Conservation (phyloP, 352 stramenopile species). For the Pythium plurisporium region DNA sequence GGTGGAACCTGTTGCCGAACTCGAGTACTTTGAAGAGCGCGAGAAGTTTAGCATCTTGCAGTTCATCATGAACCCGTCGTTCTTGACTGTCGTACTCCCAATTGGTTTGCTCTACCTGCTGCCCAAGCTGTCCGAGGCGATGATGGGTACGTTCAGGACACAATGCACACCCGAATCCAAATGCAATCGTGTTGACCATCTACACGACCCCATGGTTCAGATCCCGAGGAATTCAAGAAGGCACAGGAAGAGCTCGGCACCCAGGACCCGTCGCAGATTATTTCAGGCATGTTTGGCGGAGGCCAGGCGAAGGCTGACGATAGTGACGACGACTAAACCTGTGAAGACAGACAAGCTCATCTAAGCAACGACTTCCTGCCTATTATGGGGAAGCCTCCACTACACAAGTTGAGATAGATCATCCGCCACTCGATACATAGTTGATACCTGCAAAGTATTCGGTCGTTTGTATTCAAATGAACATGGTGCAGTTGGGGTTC, state of each 20-base stretch:
- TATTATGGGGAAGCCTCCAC: too few species aligned
- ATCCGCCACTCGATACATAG: neutral
- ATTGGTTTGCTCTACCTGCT: slow-evolving; percentile 77
- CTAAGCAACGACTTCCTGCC: slow-evolving; percentile 1
- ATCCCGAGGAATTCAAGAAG: slow-evolving; percentile 85
- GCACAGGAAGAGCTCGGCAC: slow-evolving; percentile 79
- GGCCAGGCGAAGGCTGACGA: slow-evolving; percentile 44
- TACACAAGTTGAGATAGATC: too few species aligned
- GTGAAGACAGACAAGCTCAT: neutral
- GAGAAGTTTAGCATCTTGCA: slow-evolving; percentile 79
- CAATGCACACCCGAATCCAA: too few species aligned
- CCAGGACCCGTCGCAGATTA: slow-evolving; percentile 58
- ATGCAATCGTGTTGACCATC: too few species aligned
- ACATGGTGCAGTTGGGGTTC: slow-evolving; percentile 78
- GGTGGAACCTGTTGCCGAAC: slow-evolving; percentile 56
- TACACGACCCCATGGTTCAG: slow-evolving; percentile 28
- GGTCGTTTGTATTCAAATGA: slow-evolving; percentile 45
- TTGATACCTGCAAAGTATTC: neutral
- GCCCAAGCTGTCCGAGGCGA: slow-evolving; percentile 73
- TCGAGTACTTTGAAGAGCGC: slow-evolving; percentile 81
- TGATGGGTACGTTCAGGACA: slow-evolving; percentile 55
- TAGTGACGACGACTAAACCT: slow-evolving; percentile 60
- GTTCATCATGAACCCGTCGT: slow-evolving; percentile 78
- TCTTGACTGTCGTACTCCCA: slow-evolving; percentile 71
- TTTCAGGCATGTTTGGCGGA: slow-evolving; percentile 73